Evolutionary conservation across 2,329 filamentous ascomycete species (phyloP).

Genomic region (Pseudogymnoascus sp.): DNA sequence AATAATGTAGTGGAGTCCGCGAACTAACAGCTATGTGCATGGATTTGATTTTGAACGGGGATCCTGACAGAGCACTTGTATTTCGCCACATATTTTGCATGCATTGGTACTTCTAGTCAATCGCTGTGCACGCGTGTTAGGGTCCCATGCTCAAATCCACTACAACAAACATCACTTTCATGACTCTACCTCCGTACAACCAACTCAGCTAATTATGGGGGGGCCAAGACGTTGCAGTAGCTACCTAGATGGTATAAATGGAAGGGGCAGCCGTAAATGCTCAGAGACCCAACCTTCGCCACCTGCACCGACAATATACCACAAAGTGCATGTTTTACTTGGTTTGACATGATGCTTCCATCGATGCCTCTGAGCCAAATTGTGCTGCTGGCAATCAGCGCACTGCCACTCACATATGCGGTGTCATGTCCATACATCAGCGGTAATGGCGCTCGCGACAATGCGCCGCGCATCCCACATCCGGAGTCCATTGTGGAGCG

Average conservation of each 20-base stretch:
- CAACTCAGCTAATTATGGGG: background rate
- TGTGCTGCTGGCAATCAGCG: background rate
- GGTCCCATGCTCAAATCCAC: conserved; percentile 3
- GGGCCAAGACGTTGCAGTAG: background rate
- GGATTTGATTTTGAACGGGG: background rate
- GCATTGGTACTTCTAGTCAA: background rate
- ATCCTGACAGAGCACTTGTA: background rate
- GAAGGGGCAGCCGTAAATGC: background rate
- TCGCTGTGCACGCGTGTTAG: background rate
- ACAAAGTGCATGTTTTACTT: background rate
- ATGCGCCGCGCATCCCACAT: background rate
- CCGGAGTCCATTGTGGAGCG: conserved; percentile 8
- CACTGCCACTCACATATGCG: background rate
- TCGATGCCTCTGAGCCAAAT: background rate
- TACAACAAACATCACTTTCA: background rate
- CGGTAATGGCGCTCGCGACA: background rate
- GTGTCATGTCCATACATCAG: background rate
- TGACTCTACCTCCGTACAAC: background rate
- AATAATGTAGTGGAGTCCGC: conserved; percentile 4
- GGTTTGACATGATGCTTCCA: background rate
- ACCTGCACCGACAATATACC: background rate
- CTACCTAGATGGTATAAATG: background rate
- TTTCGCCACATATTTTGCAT: background rate
- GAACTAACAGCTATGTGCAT: background rate
- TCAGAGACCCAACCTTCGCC: background rate